phyloP scores from a whole-genome alignment of 805 yeast species.

The Saccharomyces mikatae region DNA sequence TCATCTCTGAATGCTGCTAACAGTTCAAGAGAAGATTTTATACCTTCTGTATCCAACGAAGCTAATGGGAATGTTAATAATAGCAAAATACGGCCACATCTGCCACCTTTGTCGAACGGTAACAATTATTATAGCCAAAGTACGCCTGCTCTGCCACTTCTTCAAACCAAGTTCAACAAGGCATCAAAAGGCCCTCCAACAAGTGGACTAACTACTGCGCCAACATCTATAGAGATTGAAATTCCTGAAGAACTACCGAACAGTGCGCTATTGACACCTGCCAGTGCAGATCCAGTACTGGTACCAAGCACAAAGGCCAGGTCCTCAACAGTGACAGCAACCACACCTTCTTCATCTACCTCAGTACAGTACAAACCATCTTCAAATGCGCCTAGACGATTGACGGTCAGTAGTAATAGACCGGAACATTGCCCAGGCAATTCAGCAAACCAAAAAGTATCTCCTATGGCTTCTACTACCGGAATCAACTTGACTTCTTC shows the following conservation, averaged over 20 bases:
- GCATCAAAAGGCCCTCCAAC: slow-evolving; percentile 14
- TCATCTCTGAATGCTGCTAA: slow-evolving; percentile 11
- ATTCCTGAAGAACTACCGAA: slow-evolving; percentile 45
- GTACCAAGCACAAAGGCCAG: slow-evolving; percentile 30
- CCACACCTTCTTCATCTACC: slow-evolving; percentile 7
- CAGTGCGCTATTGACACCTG: slow-evolving; percentile 13
- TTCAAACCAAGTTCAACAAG: slow-evolving; percentile 25
- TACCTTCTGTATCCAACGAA: slow-evolving; percentile 1
- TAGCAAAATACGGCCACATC: slow-evolving; percentile 11
- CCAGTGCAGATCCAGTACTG: slow-evolving; percentile 26
- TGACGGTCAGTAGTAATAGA: slow-evolving; percentile 28
- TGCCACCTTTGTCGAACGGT: slow-evolving; percentile 7
- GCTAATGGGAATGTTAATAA: background rate
- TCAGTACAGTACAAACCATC: slow-evolving; percentile 17
- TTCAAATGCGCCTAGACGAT: slow-evolving; percentile 22
- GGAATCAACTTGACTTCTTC: slow-evolving; percentile 1
- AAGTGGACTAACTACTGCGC: slow-evolving; percentile 33
- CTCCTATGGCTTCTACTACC: background rate
- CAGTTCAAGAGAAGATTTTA: slow-evolving; percentile 7
- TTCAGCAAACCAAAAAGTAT: slow-evolving; percentile 6
- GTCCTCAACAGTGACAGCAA: slow-evolving; percentile 26
- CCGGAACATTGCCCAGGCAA: slow-evolving; percentile 16
- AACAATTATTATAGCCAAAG: slow-evolving; percentile 22
- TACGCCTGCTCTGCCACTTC: slow-evolving; percentile 21
- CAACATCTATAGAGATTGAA: slow-evolving; percentile 57